These are phyloP conservation scores for Pachysandra terminalis DNA, from an alignment of 164 flowering plant genomes.

Conservation along the genomic window DNA sequence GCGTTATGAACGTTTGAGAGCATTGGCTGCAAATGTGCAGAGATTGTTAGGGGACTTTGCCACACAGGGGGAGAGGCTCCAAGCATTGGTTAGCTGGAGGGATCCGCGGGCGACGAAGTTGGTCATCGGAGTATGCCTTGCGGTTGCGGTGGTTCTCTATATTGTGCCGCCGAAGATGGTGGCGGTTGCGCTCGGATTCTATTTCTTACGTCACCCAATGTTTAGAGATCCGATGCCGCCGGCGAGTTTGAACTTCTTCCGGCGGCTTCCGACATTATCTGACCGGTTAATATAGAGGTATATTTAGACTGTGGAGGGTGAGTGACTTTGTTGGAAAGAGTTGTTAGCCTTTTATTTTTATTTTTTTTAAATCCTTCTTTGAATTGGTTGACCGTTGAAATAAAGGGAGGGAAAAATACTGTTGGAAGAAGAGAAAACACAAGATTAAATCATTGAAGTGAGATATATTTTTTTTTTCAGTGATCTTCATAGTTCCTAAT, in stretches of 20 bases:
- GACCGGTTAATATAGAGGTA: conserved; percentile 67
- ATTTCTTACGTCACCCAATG: conserved; percentile 92
- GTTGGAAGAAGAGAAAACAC: not conserved
- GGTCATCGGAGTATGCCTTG: conserved; percentile 68
- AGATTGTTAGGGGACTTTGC: conserved; percentile 91
- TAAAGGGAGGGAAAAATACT: not conserved
- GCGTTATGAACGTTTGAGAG: conserved; percentile 77
- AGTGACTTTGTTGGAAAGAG: no score
- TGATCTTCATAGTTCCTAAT: no score
- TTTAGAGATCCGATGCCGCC: conserved; percentile 94
- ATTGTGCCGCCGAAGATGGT: conserved; percentile 92
- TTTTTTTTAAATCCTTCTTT: not conserved
- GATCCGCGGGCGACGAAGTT: conserved; percentile 91
- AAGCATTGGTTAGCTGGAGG: conserved; percentile 92
- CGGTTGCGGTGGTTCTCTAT: conserved; percentile 59
- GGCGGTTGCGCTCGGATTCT: conserved; percentile 93
- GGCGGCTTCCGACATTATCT: conserved; percentile 86
- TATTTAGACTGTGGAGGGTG: no score
- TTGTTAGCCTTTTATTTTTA: not conserved
- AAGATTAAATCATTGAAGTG: not conserved
- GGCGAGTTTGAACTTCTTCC: conserved; percentile 79
- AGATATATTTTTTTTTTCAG: no score
- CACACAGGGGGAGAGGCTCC: conserved; percentile 90
- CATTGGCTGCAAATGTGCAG: conserved; percentile 77
- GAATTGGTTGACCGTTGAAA: not conserved